These are phyloP conservation scores for Leishmania lainsoni DNA, from an alignment of 208 protist genomes.

Conservation along the genomic window DNA sequence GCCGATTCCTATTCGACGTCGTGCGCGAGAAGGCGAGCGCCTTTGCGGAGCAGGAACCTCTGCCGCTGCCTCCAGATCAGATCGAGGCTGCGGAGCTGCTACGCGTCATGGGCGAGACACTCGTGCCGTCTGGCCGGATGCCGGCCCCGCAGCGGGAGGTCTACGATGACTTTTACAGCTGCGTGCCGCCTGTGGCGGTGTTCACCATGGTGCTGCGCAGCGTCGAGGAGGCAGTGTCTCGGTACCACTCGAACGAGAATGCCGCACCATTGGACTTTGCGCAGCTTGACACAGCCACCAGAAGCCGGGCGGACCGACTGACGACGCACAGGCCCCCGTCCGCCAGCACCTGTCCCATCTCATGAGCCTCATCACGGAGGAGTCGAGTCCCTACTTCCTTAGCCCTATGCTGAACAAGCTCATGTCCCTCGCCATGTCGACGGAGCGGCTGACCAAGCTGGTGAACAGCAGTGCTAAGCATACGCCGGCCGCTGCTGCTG, in stretches of 20 bases:
- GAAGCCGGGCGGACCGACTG: slow-evolving; percentile 2
- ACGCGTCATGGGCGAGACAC: slow-evolving; percentile 83
- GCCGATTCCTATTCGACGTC: slow-evolving; percentile 49
- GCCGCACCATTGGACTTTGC: slow-evolving; percentile 53
- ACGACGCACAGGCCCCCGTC: slow-evolving; percentile 53
- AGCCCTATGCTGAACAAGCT: slow-evolving; percentile 68
- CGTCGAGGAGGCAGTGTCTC: slow-evolving; percentile 72
- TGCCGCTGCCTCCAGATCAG: slow-evolving; percentile 63
- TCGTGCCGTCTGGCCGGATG: slow-evolving; percentile 90
- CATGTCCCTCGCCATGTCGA: slow-evolving; percentile 51
- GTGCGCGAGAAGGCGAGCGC: slow-evolving; percentile 80
- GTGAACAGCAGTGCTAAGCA: slow-evolving; percentile 34
- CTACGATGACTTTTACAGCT: slow-evolving; percentile 94
- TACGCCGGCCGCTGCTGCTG: slow-evolving; percentile 18
- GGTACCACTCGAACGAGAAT: slow-evolving; percentile 51
- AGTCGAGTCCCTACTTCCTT: slow-evolving; percentile 78
- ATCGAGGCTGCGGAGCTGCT: slow-evolving; percentile 55
- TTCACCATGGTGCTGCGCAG: slow-evolving; percentile 62
- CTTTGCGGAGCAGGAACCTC: slow-evolving; percentile 29
- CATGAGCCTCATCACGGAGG: slow-evolving; percentile 73
- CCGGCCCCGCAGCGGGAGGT: slow-evolving; percentile 86
- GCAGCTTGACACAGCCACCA: slow-evolving; percentile 45
- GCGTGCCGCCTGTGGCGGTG: slow-evolving; percentile 71
- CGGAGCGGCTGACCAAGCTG: slow-evolving; percentile 56
- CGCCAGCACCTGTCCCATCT: slow-evolving; percentile 59